Percentiles rank a stretch among this genome's conserved stretches.
Conservation (phyloP, 2,329 filamentous ascomycete species). For the Pseudogymnoascus sp. region DNA sequence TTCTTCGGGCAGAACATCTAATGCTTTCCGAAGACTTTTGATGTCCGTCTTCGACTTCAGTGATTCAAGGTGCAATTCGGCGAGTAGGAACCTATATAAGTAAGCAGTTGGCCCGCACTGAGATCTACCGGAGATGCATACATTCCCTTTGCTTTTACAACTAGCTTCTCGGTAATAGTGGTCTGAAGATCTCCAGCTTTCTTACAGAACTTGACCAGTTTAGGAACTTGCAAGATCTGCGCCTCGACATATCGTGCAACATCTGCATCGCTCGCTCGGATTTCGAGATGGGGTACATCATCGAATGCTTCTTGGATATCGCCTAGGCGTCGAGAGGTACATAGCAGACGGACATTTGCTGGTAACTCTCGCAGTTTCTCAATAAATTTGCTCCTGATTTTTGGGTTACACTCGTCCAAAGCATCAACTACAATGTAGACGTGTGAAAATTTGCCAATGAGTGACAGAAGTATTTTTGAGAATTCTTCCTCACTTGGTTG, state of each 20-base stretch:
- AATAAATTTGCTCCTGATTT: neutral
- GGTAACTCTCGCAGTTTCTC: neutral
- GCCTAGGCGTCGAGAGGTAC: slow-evolving; percentile 35
- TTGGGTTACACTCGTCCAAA: slow-evolving; percentile 16
- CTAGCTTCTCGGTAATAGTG: neutral
- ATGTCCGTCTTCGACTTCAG: neutral
- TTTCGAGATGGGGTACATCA: neutral
- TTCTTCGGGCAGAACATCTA: neutral
- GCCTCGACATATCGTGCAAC: neutral
- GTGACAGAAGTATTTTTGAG: slow-evolving; percentile 12
- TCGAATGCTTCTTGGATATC: slow-evolving; percentile 51
- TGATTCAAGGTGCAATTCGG: neutral
- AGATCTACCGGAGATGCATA: neutral
- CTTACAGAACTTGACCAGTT: neutral
- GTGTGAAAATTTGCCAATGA: slow-evolving; percentile 15
- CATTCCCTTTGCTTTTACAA: neutral
- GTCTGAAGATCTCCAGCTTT: neutral
- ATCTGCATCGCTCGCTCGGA: neutral
- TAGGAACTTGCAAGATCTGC: neutral
- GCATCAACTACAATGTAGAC: slow-evolving; percentile 18
- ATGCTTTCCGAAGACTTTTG: neutral
- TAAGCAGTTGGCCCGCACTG: neutral
- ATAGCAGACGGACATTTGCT: neutral
- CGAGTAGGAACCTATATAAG: neutral
- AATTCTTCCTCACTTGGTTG: slow-evolving; percentile 14